A percentile compares a stretch with the other conserved stretches of the same genome.
Conservation (phyloP, 768 basidiomycete species). For the Rhizopogon vulgaris region DNA sequence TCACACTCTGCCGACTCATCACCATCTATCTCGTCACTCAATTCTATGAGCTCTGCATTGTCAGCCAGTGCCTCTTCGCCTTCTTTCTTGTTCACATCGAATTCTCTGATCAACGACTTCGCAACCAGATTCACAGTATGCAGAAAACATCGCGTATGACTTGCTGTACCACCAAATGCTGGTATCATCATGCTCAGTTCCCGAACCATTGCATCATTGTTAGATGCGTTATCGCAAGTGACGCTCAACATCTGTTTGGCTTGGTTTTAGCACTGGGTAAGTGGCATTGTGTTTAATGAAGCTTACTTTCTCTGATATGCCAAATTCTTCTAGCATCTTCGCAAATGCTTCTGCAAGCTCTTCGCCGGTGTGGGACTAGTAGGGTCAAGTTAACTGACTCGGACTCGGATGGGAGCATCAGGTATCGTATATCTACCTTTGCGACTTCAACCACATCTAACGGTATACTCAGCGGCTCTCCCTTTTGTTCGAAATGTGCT, state of each 20-base stretch:
- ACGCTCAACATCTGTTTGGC: conserved; percentile 18
- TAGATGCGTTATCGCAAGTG: conserved; percentile 17
- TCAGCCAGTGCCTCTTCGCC: neutral
- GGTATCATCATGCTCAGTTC: conserved; percentile 8
- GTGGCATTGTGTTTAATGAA: no score
- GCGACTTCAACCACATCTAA: conserved; percentile 28
- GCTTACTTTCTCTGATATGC: conserved; percentile 26
- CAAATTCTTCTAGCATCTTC: no score
- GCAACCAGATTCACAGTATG: conserved; percentile 30
- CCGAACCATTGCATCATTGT: conserved; percentile 18
- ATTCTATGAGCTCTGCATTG: no score
- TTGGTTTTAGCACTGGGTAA: no score
- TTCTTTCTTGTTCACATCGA: conserved; percentile 23
- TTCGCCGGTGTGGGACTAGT: no score
- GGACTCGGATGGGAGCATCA: no score
- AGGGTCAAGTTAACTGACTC: no score
- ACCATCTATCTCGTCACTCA: no score
- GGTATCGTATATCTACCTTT: no score
- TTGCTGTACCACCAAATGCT: conserved; percentile 15
- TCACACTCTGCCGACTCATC: no score
- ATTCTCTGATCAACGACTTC: conserved; percentile 24
- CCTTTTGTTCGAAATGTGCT: conserved; percentile 20
- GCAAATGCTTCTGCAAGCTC: neutral
- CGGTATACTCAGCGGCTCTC: conserved; percentile 12
- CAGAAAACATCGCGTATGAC: conserved; percentile 5